Percentiles rank a stretch among this genome's conserved stretches.
Conservation (phyloP, 2,329 filamentous ascomycete genomes). For the Drechslera avenae region DNA sequence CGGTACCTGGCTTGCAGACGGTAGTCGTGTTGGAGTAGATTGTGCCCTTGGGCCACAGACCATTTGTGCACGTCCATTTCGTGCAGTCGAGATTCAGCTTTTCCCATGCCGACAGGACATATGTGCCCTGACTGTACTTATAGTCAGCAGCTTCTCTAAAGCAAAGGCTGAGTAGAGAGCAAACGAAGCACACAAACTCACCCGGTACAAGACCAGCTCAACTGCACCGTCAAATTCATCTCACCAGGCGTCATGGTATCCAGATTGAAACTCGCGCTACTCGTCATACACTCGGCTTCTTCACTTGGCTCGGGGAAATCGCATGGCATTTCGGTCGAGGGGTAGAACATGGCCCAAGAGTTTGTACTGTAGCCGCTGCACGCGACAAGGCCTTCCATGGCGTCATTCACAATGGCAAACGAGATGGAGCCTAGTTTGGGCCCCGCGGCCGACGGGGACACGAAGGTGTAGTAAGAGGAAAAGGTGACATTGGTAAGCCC, state of each 20-base stretch:
- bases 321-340: conserved; percentile 4
- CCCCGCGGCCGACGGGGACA: conserved; percentile 3
- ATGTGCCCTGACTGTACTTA: background rate
- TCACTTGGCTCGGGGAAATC: background rate
- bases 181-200: background rate
- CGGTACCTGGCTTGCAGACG: background rate
- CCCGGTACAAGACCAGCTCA: conserved; percentile 17
- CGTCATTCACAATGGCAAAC: conserved; percentile 10
- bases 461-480: conserved; percentile 14
- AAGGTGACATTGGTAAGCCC: background rate
- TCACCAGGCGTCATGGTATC: conserved; percentile 3
- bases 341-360: conserved; percentile 9
- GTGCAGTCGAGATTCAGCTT: conserved; percentile 9
- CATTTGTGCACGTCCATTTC: conserved; percentile 12
- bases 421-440: conserved; percentile 9
- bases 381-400: background rate
- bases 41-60: conserved; percentile 8
- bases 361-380: conserved; percentile 9
- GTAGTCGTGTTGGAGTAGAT: conserved; percentile 4
- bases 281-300: background rate
- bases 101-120: conserved; percentile 1
- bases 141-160: conserved; percentile 8
- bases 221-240: conserved; percentile 5
- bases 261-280: conserved; percentile 6
- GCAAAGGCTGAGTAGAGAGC: accelerated